Evolutionary conservation across 73 alveolate species (phyloP), one percentile per base, ranked within the genome.

Genomic region (Diophrys appendiculata): DNA sequence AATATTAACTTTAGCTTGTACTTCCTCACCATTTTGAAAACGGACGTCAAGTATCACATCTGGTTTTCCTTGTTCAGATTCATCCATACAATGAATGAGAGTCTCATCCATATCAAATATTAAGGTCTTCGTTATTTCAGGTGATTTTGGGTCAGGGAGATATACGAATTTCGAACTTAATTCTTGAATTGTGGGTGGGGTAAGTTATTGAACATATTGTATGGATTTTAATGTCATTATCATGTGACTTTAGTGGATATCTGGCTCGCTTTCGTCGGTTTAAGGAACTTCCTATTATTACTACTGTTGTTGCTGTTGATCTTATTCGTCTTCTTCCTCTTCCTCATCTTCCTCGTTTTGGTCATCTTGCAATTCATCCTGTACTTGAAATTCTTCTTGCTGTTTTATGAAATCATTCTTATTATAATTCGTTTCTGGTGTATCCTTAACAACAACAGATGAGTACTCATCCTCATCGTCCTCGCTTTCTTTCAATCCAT

Each of bases 61-160:
- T 33, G 86, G 88, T 0, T 78, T 69, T 24, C 70, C 81, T n/a
- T 52, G 60, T 65, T 76, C 91, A 0, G 84, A 71, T 28, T 88
- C 91, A 31, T 88, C 91, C 11, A 76, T 76, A 60, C 91, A 82
- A 76, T 93, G 98, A 1, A 90, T 92, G 34, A 90, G 68, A 26
- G 98, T 90, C 69, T 93, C 96, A 79, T 90, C 96, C 28, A 93
- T 52, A 76, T 93, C 96, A 68, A 90, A 80, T 0, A 90, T 78
- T 11, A 90, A 43, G 60, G 84, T 78, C 65, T 72, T 85, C 30
- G 33, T 72, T 23, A 28, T 78, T 26, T 54, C 72, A 35, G 88
- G 73, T 18, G 30, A 23, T 22, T 69, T 54, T 52, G 54, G 71
- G 27, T 77, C 80, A 30, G 92, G 92, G 18, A 84, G 65, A 33